Percentiles rank a stretch among this genome's conserved stretches.
phyloP scores from a whole-genome alignment of 2,329 filamentous ascomycete species.

The Ophiocordyceps unilateralis region DNA sequence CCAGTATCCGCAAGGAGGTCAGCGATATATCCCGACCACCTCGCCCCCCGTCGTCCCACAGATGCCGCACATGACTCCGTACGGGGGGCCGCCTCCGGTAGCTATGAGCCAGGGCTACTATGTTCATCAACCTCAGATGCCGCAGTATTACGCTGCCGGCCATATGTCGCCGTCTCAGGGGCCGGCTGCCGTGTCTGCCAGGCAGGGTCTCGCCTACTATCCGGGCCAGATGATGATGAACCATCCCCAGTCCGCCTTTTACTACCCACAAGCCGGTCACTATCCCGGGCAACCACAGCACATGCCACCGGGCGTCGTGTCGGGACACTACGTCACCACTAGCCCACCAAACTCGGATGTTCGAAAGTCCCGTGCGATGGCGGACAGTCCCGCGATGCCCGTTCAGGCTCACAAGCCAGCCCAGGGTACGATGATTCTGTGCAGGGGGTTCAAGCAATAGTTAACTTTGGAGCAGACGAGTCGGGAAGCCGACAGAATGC shows the following conservation, averaged over 20 bases:
- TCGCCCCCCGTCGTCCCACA: conserved; percentile 21
- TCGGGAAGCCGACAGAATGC: conserved; percentile 8
- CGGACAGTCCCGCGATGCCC: conserved; percentile 3
- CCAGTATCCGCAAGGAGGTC: conserved; percentile 18
- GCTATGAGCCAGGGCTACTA: conserved; percentile 28
- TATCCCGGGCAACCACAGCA: conserved; percentile 16
- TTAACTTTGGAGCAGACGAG: conserved; percentile 3
- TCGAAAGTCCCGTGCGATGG: conserved; percentile 6
- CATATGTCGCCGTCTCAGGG: conserved; percentile 21
- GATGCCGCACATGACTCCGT: conserved; percentile 22
- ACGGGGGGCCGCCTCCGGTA: conserved; percentile 19
- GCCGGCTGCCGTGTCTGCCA: conserved; percentile 14
- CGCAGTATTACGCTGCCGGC: conserved; percentile 24
- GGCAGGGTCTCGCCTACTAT: conserved; percentile 26
- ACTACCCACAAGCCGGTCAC: conserved; percentile 22
- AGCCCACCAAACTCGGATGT: conserved; percentile 9
- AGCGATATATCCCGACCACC: conserved; percentile 16
- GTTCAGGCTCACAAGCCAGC: conserved; percentile 5
- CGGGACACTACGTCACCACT: conserved; percentile 17
- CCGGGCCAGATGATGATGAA: conserved; percentile 24
- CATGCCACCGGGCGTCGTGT: conserved; percentile 15
- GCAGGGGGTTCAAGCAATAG: not conserved
- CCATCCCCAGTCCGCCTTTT: conserved; percentile 24
- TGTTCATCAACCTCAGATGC: conserved; percentile 24
- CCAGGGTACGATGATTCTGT: conserved; percentile 7